phyloP scores from a whole-genome alignment of 208 protist genomes.

The Wallacemonas sp. region DNA sequence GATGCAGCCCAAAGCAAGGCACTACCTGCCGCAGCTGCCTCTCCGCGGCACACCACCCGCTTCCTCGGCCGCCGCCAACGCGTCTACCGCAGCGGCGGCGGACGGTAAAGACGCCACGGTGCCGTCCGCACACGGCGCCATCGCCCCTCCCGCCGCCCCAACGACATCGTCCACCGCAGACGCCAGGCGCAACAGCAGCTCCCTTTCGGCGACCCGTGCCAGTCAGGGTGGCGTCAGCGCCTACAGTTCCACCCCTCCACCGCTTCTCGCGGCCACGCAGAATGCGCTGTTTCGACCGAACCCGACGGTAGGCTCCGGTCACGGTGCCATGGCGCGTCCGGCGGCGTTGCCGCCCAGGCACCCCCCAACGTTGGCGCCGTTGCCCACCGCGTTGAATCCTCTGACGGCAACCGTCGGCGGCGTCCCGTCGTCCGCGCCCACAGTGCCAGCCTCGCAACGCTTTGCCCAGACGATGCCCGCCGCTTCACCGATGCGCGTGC shows the following conservation, averaged over 20 bases:
- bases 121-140: too few species aligned
- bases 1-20: background rate
- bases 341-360: background rate
- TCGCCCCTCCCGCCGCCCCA: background rate
- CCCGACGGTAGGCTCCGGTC: background rate
- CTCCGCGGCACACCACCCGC: constrained; percentile 12
- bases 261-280: background rate
- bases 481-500: background rate
- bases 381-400: background rate
- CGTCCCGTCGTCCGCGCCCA: background rate
- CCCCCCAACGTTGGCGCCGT: background rate
- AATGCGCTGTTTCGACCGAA: constrained; percentile 4
- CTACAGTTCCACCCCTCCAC: background rate
- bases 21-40: constrained; percentile 2
- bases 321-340: too few species aligned
- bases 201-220: background rate
- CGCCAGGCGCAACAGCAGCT: background rate
- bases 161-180: too few species aligned
- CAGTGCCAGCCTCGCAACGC: background rate
- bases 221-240: background rate
- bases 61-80: background rate
- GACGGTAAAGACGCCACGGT: too few species aligned
- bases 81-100: too few species aligned
- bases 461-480: constrained; percentile 1
- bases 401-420: background rate